These are phyloP conservation scores for Aurantiochytrium sp. DNA, from an alignment of 108 stramenopile species.

Conservation along the genomic window DNA sequence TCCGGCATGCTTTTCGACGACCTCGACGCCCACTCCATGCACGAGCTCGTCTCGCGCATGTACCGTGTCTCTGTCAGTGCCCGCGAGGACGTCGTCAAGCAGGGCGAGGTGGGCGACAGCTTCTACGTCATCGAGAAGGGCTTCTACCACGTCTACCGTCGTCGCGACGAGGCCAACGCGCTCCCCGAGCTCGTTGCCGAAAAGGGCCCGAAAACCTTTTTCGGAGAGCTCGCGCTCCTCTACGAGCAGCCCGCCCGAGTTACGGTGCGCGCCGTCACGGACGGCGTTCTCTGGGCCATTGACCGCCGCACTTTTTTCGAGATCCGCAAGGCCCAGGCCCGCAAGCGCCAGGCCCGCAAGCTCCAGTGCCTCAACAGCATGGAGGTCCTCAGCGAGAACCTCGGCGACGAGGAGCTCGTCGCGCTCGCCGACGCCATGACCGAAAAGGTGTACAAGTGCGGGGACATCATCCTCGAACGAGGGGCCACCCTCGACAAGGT, in stretches of 20 bases:
- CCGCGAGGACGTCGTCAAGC: not conserved
- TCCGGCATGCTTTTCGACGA: constrained; percentile 5
- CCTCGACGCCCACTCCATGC: constrained; percentile 19
- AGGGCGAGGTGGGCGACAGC: constrained; percentile 3
- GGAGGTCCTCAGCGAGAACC: not conserved
- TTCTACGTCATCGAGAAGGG: constrained; percentile 31
- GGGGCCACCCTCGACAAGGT: constrained; percentile 3
- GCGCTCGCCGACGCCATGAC: constrained; percentile 1
- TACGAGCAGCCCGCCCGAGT: constrained; percentile 8
- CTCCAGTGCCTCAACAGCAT: not conserved
- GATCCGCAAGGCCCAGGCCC: constrained; percentile 28
- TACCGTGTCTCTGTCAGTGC: not conserved
- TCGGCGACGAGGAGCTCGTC: not conserved
- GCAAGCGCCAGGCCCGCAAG: not conserved
- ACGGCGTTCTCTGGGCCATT: constrained; percentile 17
- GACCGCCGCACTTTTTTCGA: constrained; percentile 8
- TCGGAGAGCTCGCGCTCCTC: constrained; percentile 1
- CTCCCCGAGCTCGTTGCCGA: constrained; percentile 22
- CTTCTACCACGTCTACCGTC: not conserved
- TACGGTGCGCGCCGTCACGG: constrained; percentile 22
- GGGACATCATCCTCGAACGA: not conserved
- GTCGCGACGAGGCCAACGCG: not conserved
- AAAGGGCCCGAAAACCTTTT: constrained; percentile 9
- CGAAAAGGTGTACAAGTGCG: not conserved
- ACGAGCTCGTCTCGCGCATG: not conserved